Base-by-base conservation (phyloP, 345 rosid species). In the Raphanus raphanistrum region DNA sequence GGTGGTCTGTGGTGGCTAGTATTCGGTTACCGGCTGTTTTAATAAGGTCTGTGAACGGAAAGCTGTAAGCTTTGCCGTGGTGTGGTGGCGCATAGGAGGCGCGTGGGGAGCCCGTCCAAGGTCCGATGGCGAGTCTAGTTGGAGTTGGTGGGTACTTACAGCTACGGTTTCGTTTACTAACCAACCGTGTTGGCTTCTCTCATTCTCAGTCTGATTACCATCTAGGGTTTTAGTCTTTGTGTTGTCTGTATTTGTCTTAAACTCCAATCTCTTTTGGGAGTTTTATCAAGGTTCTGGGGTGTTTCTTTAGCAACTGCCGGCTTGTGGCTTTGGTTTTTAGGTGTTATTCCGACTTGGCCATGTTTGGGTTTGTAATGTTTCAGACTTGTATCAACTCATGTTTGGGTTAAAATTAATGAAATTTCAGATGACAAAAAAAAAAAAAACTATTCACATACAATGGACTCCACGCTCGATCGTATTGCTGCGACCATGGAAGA, bases 401-500 rank as follows among this genome's bases (percentile, higher is more conserved):
- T 21, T 21, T 21, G 21, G 21, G 21, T 21, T 21, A 21, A 21
- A 21, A 21, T 21, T 21, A 21, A 21, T 21, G 1, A 21, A 21
- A 21, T 21, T 21, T 21, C 21, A 21, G 21, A 21, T 21, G 21
- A 21, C 21, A 21, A 21, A 21, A 21, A 21, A 21, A 21, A 21
- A 21, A 21, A 21, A 21, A 21, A 21, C 21, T 21, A 21, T 21
- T 21, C 21, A 21, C 21, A 6, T 38, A 2, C 2, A 41, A 16
- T 66, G 12, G 70, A 66, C 54, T 38, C 26, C 1, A 38, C 54
- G 55, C 70, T 66, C 32, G 70, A 66, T 11, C 55, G 70, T 17
- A 66, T 66, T 17, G 70, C 70, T 66, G 32, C 54, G 8, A 66
- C 70, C 32, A 66, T 66, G 70, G 70, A 66, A 25, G 70, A 66